Evolutionary conservation across 2,329 filamentous ascomycete species (phyloP).

Genomic region (Cercospora zeina): DNA sequence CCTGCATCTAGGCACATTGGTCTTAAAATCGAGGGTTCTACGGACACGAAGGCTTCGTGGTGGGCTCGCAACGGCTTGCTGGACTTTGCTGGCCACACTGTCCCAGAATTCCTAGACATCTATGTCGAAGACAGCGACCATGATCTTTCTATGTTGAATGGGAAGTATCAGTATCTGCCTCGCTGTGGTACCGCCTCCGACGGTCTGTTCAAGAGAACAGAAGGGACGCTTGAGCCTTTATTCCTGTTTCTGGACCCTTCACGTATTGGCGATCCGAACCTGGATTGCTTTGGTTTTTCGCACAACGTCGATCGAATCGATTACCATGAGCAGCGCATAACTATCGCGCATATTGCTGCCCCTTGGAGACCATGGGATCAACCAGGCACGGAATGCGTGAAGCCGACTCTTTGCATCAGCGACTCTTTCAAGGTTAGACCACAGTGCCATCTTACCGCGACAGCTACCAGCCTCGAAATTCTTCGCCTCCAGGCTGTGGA

Average conservation of each 20-base stretch:
- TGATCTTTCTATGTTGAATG: constrained; percentile 44
- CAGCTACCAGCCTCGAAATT: background rate
- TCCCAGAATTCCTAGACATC: constrained; percentile 51
- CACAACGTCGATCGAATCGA: constrained; percentile 49
- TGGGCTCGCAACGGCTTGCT: constrained; percentile 42
- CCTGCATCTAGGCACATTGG: constrained; percentile 20
- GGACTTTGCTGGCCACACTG: constrained; percentile 44
- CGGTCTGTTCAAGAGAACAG: constrained; percentile 54
- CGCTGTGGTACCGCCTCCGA: constrained; percentile 60
- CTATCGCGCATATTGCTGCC: constrained; percentile 51
- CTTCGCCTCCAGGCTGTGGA: background rate
- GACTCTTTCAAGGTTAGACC: constrained; percentile 13
- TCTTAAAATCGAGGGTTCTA: constrained; percentile 32
- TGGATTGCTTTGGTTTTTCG: constrained; percentile 61
- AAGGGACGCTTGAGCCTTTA: constrained; percentile 38
- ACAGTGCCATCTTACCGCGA: background rate
- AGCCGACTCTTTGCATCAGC: constrained; percentile 16
- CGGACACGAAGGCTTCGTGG: constrained; percentile 40
- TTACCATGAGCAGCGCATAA: constrained; percentile 50
- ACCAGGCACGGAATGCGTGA: background rate
- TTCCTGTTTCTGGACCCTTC: constrained; percentile 62
- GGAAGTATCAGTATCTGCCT: constrained; percentile 54
- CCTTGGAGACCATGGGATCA: constrained; percentile 46
- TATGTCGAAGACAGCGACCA: constrained; percentile 29
- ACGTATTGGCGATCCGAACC: constrained; percentile 47